These are phyloP conservation scores for Fraxinus cuspidata DNA, from an alignment of 257 asterid genomes.

Conservation along the genomic window DNA sequence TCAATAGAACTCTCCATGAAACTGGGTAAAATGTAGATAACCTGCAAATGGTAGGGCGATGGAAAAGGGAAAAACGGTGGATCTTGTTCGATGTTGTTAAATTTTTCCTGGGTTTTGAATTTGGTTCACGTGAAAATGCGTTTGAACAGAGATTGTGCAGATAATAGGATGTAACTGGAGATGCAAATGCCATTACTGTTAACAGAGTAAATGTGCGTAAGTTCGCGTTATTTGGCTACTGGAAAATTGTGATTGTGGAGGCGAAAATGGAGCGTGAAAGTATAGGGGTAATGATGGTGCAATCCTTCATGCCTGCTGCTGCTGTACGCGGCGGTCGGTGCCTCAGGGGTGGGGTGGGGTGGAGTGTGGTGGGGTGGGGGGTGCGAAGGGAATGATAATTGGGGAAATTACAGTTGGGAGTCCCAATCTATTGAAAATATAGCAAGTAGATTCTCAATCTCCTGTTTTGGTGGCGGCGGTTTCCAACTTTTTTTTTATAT, in stretches of 20 bases:
- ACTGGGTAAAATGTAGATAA: neutral
- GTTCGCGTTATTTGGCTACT: neutral
- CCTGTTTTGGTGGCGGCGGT: neutral
- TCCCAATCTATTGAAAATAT: neutral
- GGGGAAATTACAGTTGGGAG: neutral
- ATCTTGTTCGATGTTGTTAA: constrained; percentile 37
- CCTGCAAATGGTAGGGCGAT: constrained; percentile 49
- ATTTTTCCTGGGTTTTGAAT: constrained; percentile 26
- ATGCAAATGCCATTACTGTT: constrained; percentile 49
- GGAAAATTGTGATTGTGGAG: neutral
- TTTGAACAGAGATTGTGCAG: constrained; percentile 32
- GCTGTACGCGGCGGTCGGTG: neutral
- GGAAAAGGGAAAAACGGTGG: constrained; percentile 42
- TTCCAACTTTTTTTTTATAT: neutral
- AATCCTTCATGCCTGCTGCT: neutral
- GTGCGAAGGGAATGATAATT: neutral
- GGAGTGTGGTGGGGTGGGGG: too few relatives aligned
- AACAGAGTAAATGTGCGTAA: neutral
- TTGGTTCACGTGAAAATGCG: neutral
- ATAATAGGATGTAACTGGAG: constrained; percentile 39
- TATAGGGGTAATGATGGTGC: neutral
- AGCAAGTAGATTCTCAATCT: neutral
- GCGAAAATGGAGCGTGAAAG: neutral
- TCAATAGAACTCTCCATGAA: neutral
- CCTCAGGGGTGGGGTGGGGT: neutral